A percentile compares a stretch with the other conserved stretches of the same genome.
Evolutionary conservation across 2,329 filamentous ascomycete genomes (phyloP).

Genomic region (Lachnellula hyalina): DNA sequence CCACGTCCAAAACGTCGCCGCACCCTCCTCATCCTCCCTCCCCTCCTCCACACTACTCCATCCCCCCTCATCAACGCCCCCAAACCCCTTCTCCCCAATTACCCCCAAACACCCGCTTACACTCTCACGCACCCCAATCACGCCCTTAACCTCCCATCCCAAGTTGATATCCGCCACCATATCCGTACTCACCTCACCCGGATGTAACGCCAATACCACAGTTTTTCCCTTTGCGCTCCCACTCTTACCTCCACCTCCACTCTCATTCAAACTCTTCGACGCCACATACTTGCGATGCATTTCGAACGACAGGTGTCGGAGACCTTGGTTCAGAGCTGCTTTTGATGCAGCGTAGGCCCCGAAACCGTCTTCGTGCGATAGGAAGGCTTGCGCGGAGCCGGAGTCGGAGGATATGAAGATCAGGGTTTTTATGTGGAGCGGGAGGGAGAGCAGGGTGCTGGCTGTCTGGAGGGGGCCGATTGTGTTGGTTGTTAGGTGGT

Average conservation of each 20-base stretch:
- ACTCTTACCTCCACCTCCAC: background rate
- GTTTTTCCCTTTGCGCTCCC: constrained; percentile 19
- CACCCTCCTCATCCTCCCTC: constrained; percentile 8
- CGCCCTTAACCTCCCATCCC: constrained; percentile 5
- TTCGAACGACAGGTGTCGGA: constrained; percentile 52
- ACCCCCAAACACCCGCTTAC: constrained; percentile 15
- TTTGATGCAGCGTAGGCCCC: constrained; percentile 53
- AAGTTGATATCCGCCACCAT: constrained; percentile 15
- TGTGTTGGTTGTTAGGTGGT: constrained; percentile 52
- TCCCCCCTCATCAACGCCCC: constrained; percentile 10
- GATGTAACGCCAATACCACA: constrained; percentile 51
- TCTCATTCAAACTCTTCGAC: no score
- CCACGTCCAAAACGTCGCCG: constrained; percentile 24
- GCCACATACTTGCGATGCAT: constrained; percentile 35
- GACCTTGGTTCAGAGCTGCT: constrained; percentile 50
- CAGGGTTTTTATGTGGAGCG: constrained; percentile 33
- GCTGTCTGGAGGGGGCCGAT: constrained; percentile 54
- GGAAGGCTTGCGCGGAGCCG: constrained; percentile 45
- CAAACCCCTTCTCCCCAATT: constrained; percentile 16
- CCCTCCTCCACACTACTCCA: background rate
- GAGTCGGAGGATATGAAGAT: constrained; percentile 54
- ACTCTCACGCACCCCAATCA: constrained; percentile 7
- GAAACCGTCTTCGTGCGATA: constrained; percentile 51
- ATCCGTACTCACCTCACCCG: constrained; percentile 44
- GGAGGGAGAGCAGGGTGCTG: constrained; percentile 42